phyloP scores from a whole-genome alignment of 768 basidiomycete genomes.

The Chiua virens region DNA sequence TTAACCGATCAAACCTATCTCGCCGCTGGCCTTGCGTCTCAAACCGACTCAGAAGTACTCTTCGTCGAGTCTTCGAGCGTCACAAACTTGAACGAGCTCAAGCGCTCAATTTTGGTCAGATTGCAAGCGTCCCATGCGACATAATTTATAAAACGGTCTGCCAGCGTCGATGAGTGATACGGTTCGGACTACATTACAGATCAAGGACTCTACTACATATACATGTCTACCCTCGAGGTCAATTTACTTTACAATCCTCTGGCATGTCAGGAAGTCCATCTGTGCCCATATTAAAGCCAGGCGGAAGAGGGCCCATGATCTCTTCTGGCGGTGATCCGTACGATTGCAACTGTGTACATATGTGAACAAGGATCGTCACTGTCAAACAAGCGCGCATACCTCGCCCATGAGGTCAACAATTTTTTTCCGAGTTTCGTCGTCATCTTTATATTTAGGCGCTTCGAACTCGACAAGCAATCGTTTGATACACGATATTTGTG shows the following conservation, averaged over 20 bases:
- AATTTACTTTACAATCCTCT: conserved; percentile 18
- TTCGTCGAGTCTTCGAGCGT: too few relatives aligned
- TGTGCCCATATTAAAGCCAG: conserved; percentile 56
- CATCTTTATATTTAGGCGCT: conserved; percentile 54
- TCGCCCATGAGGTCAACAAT: conserved; percentile 75
- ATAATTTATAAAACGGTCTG: too few relatives aligned
- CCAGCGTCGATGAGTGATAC: too few relatives aligned
- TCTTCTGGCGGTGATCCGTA: conserved; percentile 77
- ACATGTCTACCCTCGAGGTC: too few relatives aligned
- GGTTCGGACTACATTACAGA: too few relatives aligned
- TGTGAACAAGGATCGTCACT: background rate
- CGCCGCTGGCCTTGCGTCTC: too few relatives aligned
- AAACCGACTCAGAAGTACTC: too few relatives aligned
- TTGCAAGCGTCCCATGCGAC: too few relatives aligned
- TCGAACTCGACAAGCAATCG: conserved; percentile 70
- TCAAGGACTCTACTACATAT: too few relatives aligned
- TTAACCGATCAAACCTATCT: too few relatives aligned
- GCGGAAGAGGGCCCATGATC: conserved; percentile 81
- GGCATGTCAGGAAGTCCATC: conserved; percentile 56
- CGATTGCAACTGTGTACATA: conserved; percentile 51
- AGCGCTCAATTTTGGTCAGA: too few relatives aligned
- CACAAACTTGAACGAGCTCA: too few relatives aligned
- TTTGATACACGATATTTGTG: conserved; percentile 56
- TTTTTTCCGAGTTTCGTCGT: conserved; percentile 44
- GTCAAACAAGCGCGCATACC: conserved; percentile 37